Percentiles rank a stretch among this genome's conserved stretches.
Conservation (phyloP, 441 rosid genomes). For the Eruca vesicaria region DNA sequence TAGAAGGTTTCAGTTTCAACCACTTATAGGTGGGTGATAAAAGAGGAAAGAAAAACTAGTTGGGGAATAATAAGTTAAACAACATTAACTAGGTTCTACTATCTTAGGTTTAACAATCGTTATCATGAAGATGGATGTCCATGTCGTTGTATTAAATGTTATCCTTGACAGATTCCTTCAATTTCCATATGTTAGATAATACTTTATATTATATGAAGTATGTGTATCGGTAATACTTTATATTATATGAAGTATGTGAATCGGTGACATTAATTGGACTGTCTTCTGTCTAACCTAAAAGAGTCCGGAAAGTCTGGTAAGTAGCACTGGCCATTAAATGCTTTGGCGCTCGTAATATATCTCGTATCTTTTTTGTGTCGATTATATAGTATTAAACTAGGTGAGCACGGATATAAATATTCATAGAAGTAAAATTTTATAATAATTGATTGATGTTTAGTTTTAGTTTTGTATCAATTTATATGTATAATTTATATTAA, state of each 20-base stretch:
- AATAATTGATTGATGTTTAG: too few species aligned
- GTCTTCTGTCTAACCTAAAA: conserved; percentile 5
- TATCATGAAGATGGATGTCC: conserved; percentile 24
- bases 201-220: background rate
- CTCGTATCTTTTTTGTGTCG: background rate
- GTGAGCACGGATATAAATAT: too few species aligned
- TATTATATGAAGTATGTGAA: background rate
- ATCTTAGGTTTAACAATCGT: conserved; percentile 1
- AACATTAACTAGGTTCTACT: background rate
- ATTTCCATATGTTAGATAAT: conserved; percentile 8
- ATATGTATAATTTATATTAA: too few species aligned
- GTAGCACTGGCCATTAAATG: conserved; percentile 13
- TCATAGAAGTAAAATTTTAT: too few species aligned
- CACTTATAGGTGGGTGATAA: conserved; percentile 1
- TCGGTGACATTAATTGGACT: conserved; percentile 28
- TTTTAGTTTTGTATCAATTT: too few species aligned
- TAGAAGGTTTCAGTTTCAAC: conserved; percentile 19
- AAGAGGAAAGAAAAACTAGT: conserved; percentile 9
- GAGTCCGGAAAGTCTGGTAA: background rate
- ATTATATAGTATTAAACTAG: background rate
- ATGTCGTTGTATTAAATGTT: conserved; percentile 20
- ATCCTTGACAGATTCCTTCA: background rate
- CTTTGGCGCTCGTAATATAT: background rate
- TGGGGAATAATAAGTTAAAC: conserved; percentile 15
- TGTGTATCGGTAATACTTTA: background rate